These are phyloP conservation scores for Plasmodium gallinaceum DNA, from an alignment of 169 alveolate genomes.

Conservation along the genomic window DNA sequence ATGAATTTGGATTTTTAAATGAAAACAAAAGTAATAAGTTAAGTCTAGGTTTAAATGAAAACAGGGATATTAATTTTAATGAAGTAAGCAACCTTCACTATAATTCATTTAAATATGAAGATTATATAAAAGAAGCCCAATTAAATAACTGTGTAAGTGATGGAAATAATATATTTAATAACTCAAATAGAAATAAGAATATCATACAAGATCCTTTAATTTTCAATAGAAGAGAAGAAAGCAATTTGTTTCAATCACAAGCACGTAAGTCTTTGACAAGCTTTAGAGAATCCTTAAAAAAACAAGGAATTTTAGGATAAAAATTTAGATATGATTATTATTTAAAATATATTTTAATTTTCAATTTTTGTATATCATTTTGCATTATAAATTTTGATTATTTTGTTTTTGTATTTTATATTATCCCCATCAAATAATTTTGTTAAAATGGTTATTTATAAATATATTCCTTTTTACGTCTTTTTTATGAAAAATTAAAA, in stretches of 20 bases:
- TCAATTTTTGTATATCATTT: too few relatives aligned
- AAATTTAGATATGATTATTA: neutral
- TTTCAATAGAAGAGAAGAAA: constrained; percentile 4
- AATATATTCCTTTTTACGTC: too few relatives aligned
- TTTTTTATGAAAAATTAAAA: too few relatives aligned
- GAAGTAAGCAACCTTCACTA: constrained; percentile 10
- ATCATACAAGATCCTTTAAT: neutral
- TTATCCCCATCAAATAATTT: neutral
- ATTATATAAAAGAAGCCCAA: constrained; percentile 21
- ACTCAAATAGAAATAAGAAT: neutral
- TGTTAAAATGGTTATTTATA: too few relatives aligned
- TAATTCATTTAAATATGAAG: constrained; percentile 13
- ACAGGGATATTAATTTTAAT: constrained; percentile 5
- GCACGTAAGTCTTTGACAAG: constrained; percentile 52
- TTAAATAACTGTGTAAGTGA: constrained; percentile 23
- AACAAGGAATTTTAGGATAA: constrained; percentile 67
- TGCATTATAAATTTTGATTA: neutral
- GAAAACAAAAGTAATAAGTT: constrained; percentile 5
- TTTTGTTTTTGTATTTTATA: neutral
- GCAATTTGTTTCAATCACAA: constrained; percentile 47
- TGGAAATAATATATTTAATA: constrained; percentile 16
- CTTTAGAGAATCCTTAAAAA: constrained; percentile 71
- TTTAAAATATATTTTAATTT: too few relatives aligned
- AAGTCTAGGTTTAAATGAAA: constrained; percentile 2
- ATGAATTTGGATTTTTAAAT: neutral